phyloP scores from a whole-genome alignment of 495 filamentous ascomycete genomes.

The Glutinoglossum americanum region DNA sequence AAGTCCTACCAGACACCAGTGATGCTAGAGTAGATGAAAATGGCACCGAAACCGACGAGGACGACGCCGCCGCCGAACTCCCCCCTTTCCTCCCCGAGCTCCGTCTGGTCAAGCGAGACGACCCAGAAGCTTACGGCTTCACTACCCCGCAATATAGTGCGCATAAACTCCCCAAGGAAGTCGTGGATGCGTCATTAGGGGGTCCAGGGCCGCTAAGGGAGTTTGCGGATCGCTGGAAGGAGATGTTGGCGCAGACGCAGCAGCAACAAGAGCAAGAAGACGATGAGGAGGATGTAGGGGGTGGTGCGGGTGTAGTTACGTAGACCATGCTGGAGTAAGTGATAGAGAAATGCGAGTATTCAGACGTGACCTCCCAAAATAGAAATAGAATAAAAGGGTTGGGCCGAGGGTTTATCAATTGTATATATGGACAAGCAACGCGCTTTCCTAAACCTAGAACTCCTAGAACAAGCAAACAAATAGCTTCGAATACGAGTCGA shows the following conservation, averaged over 20 bases:
- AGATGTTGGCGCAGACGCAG: conserved; percentile 39
- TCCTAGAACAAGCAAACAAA: no score
- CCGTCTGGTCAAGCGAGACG: conserved; percentile 57
- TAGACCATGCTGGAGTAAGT: neutral
- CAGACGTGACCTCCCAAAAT: no score
- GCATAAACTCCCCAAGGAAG: conserved; percentile 84
- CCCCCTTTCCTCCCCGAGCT: conserved; percentile 50
- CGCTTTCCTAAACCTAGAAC: no score
- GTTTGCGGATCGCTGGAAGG: conserved; percentile 73
- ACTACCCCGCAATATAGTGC: conserved; percentile 74
- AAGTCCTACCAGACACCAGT: conserved; percentile 21
- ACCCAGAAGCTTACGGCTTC: conserved; percentile 74
- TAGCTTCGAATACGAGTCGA: no score
- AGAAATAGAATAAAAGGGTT: no score
- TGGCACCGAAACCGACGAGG: conserved; percentile 17
- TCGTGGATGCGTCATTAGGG: conserved; percentile 69
- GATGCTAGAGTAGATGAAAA: conserved; percentile 6
- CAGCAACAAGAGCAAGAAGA: conserved; percentile 18
- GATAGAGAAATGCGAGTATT: no score
- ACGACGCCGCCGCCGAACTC: conserved; percentile 30
- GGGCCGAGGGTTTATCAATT: no score
- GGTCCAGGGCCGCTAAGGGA: conserved; percentile 60
- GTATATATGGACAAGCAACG: no score
- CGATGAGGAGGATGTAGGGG: neutral
- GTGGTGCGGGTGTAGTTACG: neutral